Conservation (phyloP, 108 stramenopile genomes). For the Aurantiochytrium sp. region DNA sequence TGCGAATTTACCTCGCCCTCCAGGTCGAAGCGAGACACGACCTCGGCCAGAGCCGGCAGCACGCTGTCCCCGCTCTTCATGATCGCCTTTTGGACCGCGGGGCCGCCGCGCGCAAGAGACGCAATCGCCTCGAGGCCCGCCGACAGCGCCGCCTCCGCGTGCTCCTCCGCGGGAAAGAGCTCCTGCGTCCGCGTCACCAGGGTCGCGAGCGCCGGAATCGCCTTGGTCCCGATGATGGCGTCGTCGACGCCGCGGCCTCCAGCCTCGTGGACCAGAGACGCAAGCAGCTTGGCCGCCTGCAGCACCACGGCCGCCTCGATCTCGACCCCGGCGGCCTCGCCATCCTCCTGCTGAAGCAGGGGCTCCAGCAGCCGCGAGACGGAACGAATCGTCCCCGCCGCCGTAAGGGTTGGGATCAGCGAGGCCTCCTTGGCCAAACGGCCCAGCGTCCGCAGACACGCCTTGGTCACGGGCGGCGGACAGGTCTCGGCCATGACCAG, state of each 20-base stretch:
- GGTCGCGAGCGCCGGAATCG: background rate
- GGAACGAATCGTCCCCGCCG: background rate
- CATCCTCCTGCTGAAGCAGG: background rate
- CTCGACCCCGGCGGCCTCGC: background rate
- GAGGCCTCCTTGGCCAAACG: slow-evolving; percentile 4
- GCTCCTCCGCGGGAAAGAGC: background rate
- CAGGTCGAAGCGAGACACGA: background rate
- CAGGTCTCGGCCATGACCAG: slow-evolving; percentile 7
- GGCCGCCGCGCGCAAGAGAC: background rate
- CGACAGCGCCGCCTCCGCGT: background rate
- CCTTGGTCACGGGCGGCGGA: background rate
- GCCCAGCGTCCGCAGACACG: background rate
- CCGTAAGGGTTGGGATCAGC: background rate
- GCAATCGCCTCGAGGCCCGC: slow-evolving; percentile 10
- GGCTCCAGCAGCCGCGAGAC: background rate
- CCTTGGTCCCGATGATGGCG: slow-evolving; percentile 9
- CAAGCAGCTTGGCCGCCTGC: background rate
- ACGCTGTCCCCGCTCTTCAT: background rate
- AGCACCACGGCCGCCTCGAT: background rate
- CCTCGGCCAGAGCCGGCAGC: background rate
- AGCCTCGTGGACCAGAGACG: background rate
- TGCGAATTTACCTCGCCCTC: background rate
- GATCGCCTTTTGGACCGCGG: slow-evolving; percentile 12
- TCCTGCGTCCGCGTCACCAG: slow-evolving; percentile 10
- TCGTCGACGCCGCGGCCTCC: background rate